Percentiles rank a stretch among this genome's conserved stretches.
Evolutionary conservation across 176 grass and related monocot species (phyloP).

Genomic region (Zoysia japonica): DNA sequence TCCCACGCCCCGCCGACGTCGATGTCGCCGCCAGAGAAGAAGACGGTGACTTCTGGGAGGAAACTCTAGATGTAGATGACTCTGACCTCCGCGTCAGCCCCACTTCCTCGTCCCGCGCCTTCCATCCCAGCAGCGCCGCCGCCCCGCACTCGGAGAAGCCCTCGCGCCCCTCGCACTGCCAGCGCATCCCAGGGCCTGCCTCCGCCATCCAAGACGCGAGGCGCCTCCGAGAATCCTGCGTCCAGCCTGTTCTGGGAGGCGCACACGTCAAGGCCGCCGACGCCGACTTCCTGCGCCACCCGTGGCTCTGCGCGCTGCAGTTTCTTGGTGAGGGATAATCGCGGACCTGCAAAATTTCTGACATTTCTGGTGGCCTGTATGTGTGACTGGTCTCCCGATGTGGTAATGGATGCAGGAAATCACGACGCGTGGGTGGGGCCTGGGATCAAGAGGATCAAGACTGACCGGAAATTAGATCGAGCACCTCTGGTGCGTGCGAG

Average conservation of each 20-base stretch:
- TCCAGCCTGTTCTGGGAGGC: neutral
- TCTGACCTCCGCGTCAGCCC: constrained; percentile 47
- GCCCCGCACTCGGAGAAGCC: neutral
- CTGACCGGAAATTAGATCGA: constrained; percentile 28
- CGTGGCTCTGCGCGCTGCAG: constrained; percentile 63
- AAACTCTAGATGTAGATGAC: constrained; percentile 59
- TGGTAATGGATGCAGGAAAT: constrained; percentile 17
- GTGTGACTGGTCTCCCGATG: neutral
- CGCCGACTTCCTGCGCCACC: constrained; percentile 60
- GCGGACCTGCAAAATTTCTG: neutral
- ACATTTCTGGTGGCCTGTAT: neutral
- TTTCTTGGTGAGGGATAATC: constrained; percentile 54
- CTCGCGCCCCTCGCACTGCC: neutral
- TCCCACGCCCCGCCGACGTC: constrained; percentile 6
- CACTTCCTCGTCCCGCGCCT: neutral
- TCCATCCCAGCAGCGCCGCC: neutral
- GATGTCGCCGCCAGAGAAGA: neutral
- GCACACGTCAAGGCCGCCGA: constrained; percentile 32
- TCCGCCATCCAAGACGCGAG: constrained; percentile 38
- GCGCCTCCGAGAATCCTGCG: constrained; percentile 18
- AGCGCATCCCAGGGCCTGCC: constrained; percentile 47
- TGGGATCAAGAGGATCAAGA: constrained; percentile 36
- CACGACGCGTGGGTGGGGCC: constrained; percentile 10
- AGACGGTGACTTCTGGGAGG: constrained; percentile 38
- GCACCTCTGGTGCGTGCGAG: constrained; percentile 49